Conservation (phyloP, 2,329 filamentous ascomycete genomes). For the Penicillium decumbens region DNA sequence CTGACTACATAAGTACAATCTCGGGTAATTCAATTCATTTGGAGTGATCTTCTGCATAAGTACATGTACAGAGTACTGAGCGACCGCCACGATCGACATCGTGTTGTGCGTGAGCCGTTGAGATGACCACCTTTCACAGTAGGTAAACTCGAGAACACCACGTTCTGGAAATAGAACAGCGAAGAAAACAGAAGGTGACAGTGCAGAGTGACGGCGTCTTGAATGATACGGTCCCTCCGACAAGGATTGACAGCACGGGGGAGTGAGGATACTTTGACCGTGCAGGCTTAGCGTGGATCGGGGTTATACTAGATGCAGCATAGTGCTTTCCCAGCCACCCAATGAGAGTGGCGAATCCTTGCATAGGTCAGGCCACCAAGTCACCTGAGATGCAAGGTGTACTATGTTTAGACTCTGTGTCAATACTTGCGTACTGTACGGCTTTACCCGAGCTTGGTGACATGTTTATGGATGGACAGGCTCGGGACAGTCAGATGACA, state of each 20-base stretch:
- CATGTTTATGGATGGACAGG: background rate
- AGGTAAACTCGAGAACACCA: background rate
- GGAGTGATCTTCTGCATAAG: conserved; percentile 3
- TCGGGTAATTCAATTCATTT: conserved; percentile 5
- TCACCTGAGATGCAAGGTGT: conserved; percentile 26
- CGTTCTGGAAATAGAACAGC: conserved; percentile 8
- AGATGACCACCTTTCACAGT: background rate
- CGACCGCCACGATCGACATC: conserved; percentile 16
- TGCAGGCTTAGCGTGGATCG: conserved; percentile 1
- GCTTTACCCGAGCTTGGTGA: background rate
- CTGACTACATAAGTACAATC: background rate
- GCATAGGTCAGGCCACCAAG: conserved; percentile 23
- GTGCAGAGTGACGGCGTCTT: conserved; percentile 27
- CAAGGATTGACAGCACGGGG: conserved; percentile 1
- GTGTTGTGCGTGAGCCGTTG: conserved; percentile 2
- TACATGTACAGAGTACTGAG: background rate
- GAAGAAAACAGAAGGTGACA: conserved; percentile 23
- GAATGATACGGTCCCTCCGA: conserved; percentile 14
- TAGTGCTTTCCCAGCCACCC: conserved; percentile 5
- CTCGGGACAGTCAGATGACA: background rate
- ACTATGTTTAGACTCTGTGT: conserved; percentile 19
- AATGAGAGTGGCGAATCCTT: conserved; percentile 20
- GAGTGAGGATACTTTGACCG: background rate
- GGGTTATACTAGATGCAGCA: background rate
- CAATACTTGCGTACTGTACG: background rate